Evolutionary conservation across 2,329 filamentous ascomycete genomes (phyloP).

Genomic region (Neofusicoccum ribis): DNA sequence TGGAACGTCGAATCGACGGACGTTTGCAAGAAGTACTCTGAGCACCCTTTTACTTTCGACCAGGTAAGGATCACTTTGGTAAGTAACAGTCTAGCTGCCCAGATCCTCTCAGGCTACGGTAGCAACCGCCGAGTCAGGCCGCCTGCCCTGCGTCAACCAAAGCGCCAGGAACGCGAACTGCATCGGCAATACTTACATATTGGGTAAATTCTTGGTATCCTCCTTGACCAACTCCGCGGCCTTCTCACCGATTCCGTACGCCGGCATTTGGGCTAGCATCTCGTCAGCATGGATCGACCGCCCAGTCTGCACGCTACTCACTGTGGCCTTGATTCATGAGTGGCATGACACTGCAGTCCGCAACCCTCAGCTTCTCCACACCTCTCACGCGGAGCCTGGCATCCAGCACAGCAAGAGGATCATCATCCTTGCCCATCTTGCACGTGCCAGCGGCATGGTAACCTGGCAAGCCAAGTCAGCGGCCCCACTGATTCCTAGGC

Average conservation of each 20-base stretch:
- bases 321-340: slow-evolving; percentile 33
- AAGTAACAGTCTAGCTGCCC: no score
- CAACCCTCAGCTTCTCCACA: not conserved
- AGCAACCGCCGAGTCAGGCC: not conserved
- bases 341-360: slow-evolving; percentile 38
- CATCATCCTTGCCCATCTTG: slow-evolving; percentile 13
- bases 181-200: not conserved
- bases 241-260: slow-evolving; percentile 35
- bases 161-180: not conserved
- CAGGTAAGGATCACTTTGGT: no score
- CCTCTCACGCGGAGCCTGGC: not conserved
- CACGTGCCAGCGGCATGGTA: slow-evolving; percentile 15
- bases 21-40: no score
- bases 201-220: slow-evolving; percentile 20
- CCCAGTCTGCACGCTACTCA: not conserved
- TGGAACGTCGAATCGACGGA: no score
- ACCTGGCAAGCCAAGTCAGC: not conserved
- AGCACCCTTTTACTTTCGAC: no score
- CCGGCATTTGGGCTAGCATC: slow-evolving; percentile 34
- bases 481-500: not conserved
- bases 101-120: not conserved
- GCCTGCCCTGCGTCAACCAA: not conserved
- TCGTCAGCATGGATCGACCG: not conserved
- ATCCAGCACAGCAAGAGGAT: slow-evolving; percentile 9
- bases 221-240: slow-evolving; percentile 35